Conservation (phyloP, 768 basidiomycete genomes). For the Peribolospora kevripleyi region DNA sequence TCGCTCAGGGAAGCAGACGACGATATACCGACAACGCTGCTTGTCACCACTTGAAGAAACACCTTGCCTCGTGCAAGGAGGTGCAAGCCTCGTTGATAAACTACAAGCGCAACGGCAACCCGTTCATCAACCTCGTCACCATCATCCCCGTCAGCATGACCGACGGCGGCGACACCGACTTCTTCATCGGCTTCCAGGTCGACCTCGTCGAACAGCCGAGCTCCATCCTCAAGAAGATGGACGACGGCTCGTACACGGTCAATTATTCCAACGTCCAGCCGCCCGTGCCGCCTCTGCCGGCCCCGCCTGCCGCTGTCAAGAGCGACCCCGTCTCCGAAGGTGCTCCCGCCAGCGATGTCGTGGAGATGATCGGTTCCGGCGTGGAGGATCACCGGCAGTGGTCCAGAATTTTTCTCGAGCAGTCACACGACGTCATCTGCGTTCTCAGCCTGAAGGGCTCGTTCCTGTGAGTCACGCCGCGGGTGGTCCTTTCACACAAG, state of each 20-base stretch:
- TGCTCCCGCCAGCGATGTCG: background rate
- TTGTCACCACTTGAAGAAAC: constrained; percentile 39
- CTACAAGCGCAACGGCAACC: constrained; percentile 54
- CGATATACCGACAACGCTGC: constrained; percentile 39
- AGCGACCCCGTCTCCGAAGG: background rate
- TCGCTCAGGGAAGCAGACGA: constrained; percentile 25
- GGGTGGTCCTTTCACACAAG: no score
- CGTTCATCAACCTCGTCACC: constrained; percentile 80
- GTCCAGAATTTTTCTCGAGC: constrained; percentile 22
- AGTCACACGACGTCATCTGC: constrained; percentile 46
- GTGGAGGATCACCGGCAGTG: constrained; percentile 20
- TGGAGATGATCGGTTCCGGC: constrained; percentile 11
- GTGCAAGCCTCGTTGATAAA: constrained; percentile 71
- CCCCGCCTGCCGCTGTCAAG: constrained; percentile 10
- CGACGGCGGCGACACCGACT: constrained; percentile 47
- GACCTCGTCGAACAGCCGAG: constrained; percentile 70
- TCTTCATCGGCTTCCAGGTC: constrained; percentile 87
- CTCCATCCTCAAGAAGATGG: constrained; percentile 50
- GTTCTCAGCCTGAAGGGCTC: constrained; percentile 78
- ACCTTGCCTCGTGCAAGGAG: constrained; percentile 50
- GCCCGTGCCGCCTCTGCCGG: background rate
- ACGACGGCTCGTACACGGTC: constrained; percentile 41
- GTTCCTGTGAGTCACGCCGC: constrained; percentile 28
- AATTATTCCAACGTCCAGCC: constrained; percentile 25
- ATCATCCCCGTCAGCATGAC: constrained; percentile 61